Evolutionary conservation across 1,284 basidiomycete genomes (phyloP), one percentile per base, ranked within the genome.

Genomic region (Papiliotrema terrestris): DNA sequence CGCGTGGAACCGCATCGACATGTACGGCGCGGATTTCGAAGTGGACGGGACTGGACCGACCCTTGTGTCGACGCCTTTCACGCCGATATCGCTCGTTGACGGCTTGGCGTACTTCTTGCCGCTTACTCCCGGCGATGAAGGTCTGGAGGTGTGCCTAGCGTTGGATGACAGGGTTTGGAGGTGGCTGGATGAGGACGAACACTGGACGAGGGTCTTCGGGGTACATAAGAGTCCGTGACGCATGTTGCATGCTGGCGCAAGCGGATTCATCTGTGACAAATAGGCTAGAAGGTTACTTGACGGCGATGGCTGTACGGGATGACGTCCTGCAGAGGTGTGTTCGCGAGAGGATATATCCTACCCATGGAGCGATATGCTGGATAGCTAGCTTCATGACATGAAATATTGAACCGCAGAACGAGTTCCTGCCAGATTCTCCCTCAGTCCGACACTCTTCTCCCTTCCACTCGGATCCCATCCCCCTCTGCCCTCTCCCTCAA

Each of bases 11-110:
- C 56, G 56, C 38, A 38, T 63, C 13, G 54, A 56, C 29, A 57
- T 60, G 49, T 64, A 63, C 37, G 29, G 39, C 11, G 6, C 29
- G 29, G 29, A 32, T 11, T 32, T 6, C 11, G 35, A 19, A 23
- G 56, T 62, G 17, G 53, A 56, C 9, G 47, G 46, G 32, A 19
- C 19, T 5, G 14, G 45, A 23, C 65, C 63, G 14, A 42, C 45
- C 11, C 32, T 66, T 20, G 58, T 63, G 11, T 52, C 55, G 15
- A 56, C 63, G 20, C 65, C 65, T 2, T 66, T 64, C 46, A 62
- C 59, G 3, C 19, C 48, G 6, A 56, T 63, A 17, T 62, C 57
- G 32, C 55, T 61, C 19, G 36, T 61, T 8, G 65, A 66, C 49
- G 65, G 62, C 19, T 36, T 62, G 46, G 57, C 49, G 9, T 59